Conservation (phyloP, 2,329 filamentous ascomycete genomes). For the Aspergillus cejpii region DNA sequence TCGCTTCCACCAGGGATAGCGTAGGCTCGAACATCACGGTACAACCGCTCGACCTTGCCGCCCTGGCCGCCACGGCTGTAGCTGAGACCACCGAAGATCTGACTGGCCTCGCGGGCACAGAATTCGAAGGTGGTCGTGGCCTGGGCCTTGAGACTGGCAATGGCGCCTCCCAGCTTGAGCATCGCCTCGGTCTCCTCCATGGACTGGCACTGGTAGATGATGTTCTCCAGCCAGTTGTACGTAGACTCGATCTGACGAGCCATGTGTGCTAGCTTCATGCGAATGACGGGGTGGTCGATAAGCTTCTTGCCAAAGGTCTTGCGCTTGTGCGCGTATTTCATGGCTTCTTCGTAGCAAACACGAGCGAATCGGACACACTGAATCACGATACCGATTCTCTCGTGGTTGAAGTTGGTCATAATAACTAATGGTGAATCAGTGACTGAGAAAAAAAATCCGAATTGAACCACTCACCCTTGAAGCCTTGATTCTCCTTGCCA, state of each 20-base stretch:
- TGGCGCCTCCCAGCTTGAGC: conserved; percentile 89
- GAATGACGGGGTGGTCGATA: conserved; percentile 94
- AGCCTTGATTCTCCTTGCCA: conserved; percentile 96
- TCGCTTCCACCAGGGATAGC: conserved; percentile 92
- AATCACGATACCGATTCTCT: conserved; percentile 97
- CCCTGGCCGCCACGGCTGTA: conserved; percentile 93
- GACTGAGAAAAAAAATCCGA: background rate
- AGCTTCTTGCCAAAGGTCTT: conserved; percentile 94
- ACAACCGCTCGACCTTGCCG: conserved; percentile 88
- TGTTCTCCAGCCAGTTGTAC: conserved; percentile 94
- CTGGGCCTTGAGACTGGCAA: conserved; percentile 90
- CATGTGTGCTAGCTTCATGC: conserved; percentile 97
- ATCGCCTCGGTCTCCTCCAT: conserved; percentile 96
- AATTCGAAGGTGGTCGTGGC: conserved; percentile 93
- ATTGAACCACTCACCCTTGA: conserved; percentile 56
- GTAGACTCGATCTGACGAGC: conserved; percentile 93
- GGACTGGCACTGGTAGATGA: conserved; percentile 85
- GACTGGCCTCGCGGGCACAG: conserved; percentile 89
- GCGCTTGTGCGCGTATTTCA: conserved; percentile 97
- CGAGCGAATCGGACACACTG: conserved; percentile 92
- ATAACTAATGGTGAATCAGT: conserved; percentile 54
- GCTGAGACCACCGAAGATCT: conserved; percentile 92
- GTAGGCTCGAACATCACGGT: conserved; percentile 91
- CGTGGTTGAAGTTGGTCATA: conserved; percentile 99
- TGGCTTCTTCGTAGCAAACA: conserved; percentile 92